Percentiles rank a stretch among this genome's conserved stretches.
Conservation (phyloP, 495 filamentous ascomycete species). For the Lepidopterella palustris region DNA sequence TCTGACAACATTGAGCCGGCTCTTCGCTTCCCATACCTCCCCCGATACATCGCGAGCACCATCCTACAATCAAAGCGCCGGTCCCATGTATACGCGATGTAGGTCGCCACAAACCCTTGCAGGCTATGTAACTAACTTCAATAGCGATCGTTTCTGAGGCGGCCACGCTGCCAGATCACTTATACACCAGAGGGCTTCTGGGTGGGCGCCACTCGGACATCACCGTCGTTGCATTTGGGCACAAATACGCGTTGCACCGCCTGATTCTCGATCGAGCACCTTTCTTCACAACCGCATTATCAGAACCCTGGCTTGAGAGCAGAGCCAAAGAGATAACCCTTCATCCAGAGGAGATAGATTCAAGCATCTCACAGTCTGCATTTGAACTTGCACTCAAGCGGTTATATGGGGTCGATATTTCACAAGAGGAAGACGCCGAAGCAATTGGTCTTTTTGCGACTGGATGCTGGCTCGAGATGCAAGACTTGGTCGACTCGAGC, state of each 20-base stretch:
- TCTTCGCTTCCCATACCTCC: conserved; percentile 31
- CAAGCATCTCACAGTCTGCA: conserved; percentile 49
- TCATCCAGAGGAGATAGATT: conserved; percentile 52
- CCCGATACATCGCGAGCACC: conserved; percentile 28
- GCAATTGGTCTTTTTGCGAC: conserved; percentile 54
- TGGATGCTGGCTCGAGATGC: conserved; percentile 55
- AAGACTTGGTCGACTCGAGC: conserved; percentile 51
- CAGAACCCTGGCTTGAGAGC: conserved; percentile 54
- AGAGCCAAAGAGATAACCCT: conserved; percentile 48
- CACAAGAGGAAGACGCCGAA: conserved; percentile 47
- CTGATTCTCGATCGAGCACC: conserved; percentile 54
- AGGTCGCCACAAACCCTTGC: not conserved
- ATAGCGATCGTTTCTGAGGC: conserved; percentile 36
- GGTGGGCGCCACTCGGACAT: conserved; percentile 54
- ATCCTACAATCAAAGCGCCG: conserved; percentile 29
- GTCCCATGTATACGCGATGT: conserved; percentile 18
- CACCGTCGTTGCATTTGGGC: conserved; percentile 47
- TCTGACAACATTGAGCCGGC: conserved; percentile 32
- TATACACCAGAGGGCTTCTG: conserved; percentile 51
- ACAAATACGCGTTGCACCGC: conserved; percentile 49
- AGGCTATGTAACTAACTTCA: not conserved
- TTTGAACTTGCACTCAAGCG: conserved; percentile 55
- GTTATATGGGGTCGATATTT: conserved; percentile 47
- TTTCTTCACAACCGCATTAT: conserved; percentile 51
- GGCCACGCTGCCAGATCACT: conserved; percentile 48